phyloP scores from a whole-genome alignment of 192 early-diverging fungal species.

The Rhizophlyctis rosea region DNA sequence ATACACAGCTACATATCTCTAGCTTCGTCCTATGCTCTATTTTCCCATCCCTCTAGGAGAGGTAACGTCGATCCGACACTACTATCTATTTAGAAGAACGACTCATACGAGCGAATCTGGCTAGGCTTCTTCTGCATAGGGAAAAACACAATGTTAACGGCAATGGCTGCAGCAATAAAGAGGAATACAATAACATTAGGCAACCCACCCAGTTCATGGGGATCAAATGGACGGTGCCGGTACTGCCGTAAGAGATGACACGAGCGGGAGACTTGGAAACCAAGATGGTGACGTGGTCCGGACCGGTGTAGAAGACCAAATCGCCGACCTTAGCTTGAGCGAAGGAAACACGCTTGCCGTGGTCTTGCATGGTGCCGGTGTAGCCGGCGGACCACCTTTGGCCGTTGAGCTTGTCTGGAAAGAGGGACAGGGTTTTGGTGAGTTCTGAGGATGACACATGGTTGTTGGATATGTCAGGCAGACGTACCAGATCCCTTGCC shows the following conservation, averaged over 20 bases:
- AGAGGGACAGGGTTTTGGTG: neutral
- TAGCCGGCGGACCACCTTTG: constrained; percentile 14
- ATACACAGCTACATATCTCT: too few relatives aligned
- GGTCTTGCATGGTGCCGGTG: constrained; percentile 20
- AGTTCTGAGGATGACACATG: neutral
- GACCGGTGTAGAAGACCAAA: constrained; percentile 16
- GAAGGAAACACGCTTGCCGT: constrained; percentile 13
- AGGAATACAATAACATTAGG: too few relatives aligned
- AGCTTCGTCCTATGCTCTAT: too few relatives aligned
- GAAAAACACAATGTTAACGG: too few relatives aligned
- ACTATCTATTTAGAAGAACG: too few relatives aligned
- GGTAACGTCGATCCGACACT: too few relatives aligned
- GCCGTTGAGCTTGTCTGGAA: constrained; percentile 15
- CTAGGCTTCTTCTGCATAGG: too few relatives aligned
- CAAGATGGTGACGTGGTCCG: constrained; percentile 17
- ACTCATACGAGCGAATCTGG: too few relatives aligned
- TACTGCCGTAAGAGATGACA: constrained; percentile 9
- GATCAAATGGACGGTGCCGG: constrained; percentile 2
- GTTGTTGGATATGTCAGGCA: neutral
- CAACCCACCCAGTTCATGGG: too few relatives aligned
- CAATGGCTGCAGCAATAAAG: too few relatives aligned
- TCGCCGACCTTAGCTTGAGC: constrained; percentile 11
- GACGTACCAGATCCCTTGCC: constrained; percentile 15
- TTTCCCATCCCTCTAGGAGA: too few relatives aligned
- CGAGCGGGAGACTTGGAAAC: constrained; percentile 9